A percentile compares a stretch with the other conserved stretches of the same genome.
These are phyloP conservation scores for Exophiala sp. DNA, from an alignment of 2,329 filamentous ascomycete genomes.

Conservation along the genomic window DNA sequence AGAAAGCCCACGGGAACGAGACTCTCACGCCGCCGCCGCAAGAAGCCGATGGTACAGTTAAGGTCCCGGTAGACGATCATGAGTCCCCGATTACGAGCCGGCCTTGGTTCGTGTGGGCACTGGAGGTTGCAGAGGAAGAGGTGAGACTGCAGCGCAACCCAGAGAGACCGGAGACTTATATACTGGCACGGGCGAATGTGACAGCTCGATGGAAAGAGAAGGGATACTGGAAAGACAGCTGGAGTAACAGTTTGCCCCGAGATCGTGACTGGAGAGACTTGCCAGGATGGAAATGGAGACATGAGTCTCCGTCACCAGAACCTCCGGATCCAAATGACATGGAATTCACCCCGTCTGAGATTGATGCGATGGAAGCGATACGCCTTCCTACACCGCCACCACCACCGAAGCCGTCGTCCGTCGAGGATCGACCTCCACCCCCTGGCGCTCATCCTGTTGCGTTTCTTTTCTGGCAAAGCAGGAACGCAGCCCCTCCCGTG, in stretches of 20 bases:
- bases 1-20: not conserved
- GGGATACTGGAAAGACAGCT: constrained; percentile 11
- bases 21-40: not conserved
- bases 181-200: constrained; percentile 1
- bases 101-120: constrained; percentile 10
- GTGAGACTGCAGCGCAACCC: constrained; percentile 4
- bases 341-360: constrained; percentile 11
- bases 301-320: constrained; percentile 12
- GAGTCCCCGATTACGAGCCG: constrained; percentile 10
- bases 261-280: not conserved
- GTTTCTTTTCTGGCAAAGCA: not conserved
- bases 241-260: constrained; percentile 2
- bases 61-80: not conserved
- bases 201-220: constrained; percentile 6
- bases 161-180: not conserved
- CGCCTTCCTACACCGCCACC: constrained; percentile 3
- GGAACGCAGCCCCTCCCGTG: not conserved
- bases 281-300: constrained; percentile 11
- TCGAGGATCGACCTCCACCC: not conserved
- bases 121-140: constrained; percentile 9
- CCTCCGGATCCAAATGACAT: constrained; percentile 8
- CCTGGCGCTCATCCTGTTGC: not conserved
- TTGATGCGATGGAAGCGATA: constrained; percentile 11
- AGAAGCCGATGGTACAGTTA: not conserved
- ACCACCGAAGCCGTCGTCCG: not conserved